Evolutionary conservation across 2,329 filamentous ascomycete species (phyloP), one percentile per base, ranked within the genome.

Genomic region (Achaetomium macrosporum): DNA sequence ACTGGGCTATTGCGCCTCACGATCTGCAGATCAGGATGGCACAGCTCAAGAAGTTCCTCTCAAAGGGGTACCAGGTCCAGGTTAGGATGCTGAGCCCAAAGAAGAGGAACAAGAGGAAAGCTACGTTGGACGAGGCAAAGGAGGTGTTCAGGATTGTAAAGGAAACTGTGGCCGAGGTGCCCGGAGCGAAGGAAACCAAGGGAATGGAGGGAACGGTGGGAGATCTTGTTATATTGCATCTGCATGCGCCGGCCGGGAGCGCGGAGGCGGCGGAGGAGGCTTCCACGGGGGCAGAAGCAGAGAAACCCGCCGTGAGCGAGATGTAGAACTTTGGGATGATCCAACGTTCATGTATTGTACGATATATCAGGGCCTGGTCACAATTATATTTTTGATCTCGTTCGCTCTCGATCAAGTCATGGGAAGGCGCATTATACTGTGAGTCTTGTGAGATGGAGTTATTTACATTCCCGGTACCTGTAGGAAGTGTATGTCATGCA

Each of bases 1-100:
- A 90, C 68, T 97, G 91, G 91, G 84, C 85, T 33, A 95, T 95
- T 63, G 84, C 83, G 56, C 65, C 69, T 12, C 80, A 92, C 65
- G 91, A 96, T 72, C 68, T 96, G 48, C 71, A 71, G n/a, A 84
- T 88, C 66, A 81, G 85, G 65, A 66, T 93, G 67, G 79, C 79
- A 63, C 81, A 83, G 71, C 67, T 92, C 63, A 71, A 71, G 56
- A 76, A 72, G 50, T 96, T 96, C 65, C 65, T 96, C 65, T 72
- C 67, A 9, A 88, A 89, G 67, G 90, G 90, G 1, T 78, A 80
- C 66, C 83, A 77, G 65, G 89, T 96, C 17, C 85, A 93, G 66
- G 65, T 96, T 11, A 63, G 85, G 49, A 63, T 96, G 45, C 81
- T 82, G n/a, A 67, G 66, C 53, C 80, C 79, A 66, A 58, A 54